Base-by-base conservation (phyloP, 768 basidiomycete species). In the Pisolithus sp. region DNA sequence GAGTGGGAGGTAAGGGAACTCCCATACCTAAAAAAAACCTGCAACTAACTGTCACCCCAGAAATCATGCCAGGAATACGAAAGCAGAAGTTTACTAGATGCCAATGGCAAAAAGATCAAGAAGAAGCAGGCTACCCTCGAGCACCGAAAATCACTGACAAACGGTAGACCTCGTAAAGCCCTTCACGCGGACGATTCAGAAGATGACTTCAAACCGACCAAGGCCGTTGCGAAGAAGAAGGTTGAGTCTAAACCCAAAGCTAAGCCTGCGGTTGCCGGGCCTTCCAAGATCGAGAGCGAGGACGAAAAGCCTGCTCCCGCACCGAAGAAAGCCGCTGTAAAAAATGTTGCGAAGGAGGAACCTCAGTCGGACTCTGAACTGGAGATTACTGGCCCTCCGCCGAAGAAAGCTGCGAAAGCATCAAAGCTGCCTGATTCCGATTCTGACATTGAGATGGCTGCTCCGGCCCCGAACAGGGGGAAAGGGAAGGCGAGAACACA, bases 1-100 rank as follows among this genome's bases (percentile, higher is more conserved):
- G 83, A 87, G 65, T 97, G 93, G 93, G 78, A 88, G 70, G 94
- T 89, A 57, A 26, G 56, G 86, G n/a, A 73, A 12, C 7, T 38
- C 52, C 37, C 13, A 17, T 17, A 39, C 18, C 21, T 43, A 47
- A 48, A 34, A 31, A 20, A 23, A 8, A 12, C 5, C 26, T 5
- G 1, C 23, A 40, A 10, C 36, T 41, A 21, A 57, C 54, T 58
- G 34, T 52, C 49, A 17, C 9, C 26, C 20, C 46, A 78, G 77
- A 68, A 64, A 63, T 66, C 67, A 2, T 74, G 71, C 59, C 59
- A 66, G 52, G 67, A 71, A 12, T 78, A 77, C 68, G 70, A 72
- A 7, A 68, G 71, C 46, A 77, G 76, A 59, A 67, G 68, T 2
- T 54, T 71, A 18, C 71, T 75, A n/a, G 76, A 77, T 24, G 72